Evolutionary conservation across 768 basidiomycete genomes (phyloP).

Genomic region (Boletus bicolor): DNA sequence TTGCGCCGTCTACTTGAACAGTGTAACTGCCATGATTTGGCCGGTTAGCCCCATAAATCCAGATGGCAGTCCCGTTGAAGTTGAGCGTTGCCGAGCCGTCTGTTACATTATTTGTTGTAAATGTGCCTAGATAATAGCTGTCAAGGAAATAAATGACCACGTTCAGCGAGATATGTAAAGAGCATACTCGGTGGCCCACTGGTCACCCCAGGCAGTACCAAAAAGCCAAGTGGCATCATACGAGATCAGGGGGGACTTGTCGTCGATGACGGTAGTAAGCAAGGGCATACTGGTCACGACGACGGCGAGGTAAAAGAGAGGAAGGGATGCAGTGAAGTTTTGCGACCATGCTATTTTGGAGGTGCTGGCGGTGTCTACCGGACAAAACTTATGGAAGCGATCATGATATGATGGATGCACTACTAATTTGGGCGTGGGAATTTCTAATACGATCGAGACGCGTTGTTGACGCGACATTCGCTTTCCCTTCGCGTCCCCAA

Average conservation of each 20-base stretch:
- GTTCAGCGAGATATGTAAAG: neutral
- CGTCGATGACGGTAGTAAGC: slow-evolving; percentile 26
- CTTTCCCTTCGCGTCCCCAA: slow-evolving; percentile 46
- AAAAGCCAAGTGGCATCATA: slow-evolving; percentile 26
- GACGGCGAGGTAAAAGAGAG: neutral
- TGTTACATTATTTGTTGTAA: slow-evolving; percentile 35
- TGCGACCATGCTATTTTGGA: too few relatives aligned
- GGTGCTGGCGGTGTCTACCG: neutral
- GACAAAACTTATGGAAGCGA: too few relatives aligned
- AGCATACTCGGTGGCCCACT: slow-evolving; percentile 17
- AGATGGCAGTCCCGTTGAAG: slow-evolving; percentile 50
- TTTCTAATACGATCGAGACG: slow-evolving; percentile 15
- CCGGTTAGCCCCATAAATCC: slow-evolving; percentile 50
- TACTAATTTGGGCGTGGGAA: slow-evolving; percentile 10
- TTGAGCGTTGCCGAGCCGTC: slow-evolving; percentile 37
- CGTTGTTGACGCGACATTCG: slow-evolving; percentile 32
- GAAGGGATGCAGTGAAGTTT: too few relatives aligned
- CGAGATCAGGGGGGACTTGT: slow-evolving; percentile 32
- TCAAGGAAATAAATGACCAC: neutral
- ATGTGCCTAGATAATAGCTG: slow-evolving; percentile 41
- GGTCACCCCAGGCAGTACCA: slow-evolving; percentile 15
- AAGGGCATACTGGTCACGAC: slow-evolving; percentile 19
- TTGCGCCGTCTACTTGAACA: slow-evolving; percentile 39
- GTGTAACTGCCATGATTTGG: slow-evolving; percentile 44
- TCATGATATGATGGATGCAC: too few relatives aligned